These are phyloP conservation scores for Smallanthus sonchifolius DNA, from an alignment of 129 eudicot species.

Conservation along the genomic window DNA sequence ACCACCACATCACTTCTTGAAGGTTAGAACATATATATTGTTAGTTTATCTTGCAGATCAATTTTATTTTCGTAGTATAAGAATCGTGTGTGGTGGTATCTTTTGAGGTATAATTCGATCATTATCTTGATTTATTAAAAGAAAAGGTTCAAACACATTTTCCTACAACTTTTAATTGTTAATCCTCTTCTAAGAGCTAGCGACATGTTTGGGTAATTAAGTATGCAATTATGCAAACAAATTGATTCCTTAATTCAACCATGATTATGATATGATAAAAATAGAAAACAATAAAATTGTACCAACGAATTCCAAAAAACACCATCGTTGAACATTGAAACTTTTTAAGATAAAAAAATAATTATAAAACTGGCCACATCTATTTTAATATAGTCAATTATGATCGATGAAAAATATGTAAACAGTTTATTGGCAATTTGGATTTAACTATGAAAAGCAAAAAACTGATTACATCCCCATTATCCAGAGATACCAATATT, in stretches of 20 bases:
- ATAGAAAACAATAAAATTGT: not conserved
- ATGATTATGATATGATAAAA: not conserved
- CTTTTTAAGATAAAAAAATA: not conserved
- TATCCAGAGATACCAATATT: constrained; percentile 10
- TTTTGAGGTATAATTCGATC: no score
- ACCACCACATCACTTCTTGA: no score
- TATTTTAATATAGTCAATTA: not conserved
- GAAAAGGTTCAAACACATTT: not conserved
- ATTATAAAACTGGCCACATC: not conserved
- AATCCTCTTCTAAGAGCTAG: not conserved
- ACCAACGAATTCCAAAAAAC: not conserved
- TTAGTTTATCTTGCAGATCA: no score
- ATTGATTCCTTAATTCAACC: constrained; percentile 4
- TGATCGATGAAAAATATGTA: constrained; percentile 4
- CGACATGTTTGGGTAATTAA: not conserved
- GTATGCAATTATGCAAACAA: not conserved
- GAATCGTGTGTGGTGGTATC: no score
- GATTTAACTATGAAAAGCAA: not conserved
- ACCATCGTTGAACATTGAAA: not conserved
- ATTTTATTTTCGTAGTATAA: no score
- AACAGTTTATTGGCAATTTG: not conserved
- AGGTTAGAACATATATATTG: no score
- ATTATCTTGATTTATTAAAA: no score
- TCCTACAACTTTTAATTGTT: not conserved
- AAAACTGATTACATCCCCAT: constrained; percentile 15